Percentiles rank a stretch among this genome's conserved stretches.
These are phyloP conservation scores for Pharus latifolius DNA, from an alignment of 176 grass and related monocot species.

Conservation along the genomic window DNA sequence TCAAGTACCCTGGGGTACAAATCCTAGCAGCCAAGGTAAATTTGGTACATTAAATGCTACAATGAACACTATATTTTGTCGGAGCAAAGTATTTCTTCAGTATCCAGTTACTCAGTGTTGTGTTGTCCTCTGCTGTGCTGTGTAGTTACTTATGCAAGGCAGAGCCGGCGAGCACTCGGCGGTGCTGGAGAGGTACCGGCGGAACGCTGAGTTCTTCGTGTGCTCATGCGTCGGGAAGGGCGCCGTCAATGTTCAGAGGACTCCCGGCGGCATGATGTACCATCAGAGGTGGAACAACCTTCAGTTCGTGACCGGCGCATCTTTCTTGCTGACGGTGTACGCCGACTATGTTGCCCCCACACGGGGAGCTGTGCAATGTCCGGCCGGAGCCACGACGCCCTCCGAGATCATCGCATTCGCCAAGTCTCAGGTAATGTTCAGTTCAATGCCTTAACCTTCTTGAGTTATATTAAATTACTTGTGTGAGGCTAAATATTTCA, in stretches of 20 bases:
- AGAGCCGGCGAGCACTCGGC: slow-evolving; percentile 41
- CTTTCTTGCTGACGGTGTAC: slow-evolving; percentile 74
- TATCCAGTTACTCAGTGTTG: too few species aligned
- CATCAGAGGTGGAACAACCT: slow-evolving; percentile 96
- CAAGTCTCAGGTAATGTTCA: slow-evolving; percentile 42
- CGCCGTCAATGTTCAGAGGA: slow-evolving; percentile 45
- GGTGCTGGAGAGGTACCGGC: slow-evolving; percentile 55
- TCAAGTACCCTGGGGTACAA: slow-evolving; percentile 86
- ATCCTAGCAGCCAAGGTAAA: slow-evolving; percentile 68
- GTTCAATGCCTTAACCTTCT: too few species aligned
- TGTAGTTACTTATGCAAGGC: slow-evolving; percentile 59
- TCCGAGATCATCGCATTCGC: slow-evolving; percentile 63
- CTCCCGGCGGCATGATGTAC: slow-evolving; percentile 72
- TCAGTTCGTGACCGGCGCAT: slow-evolving; percentile 83
- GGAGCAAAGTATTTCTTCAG: too few species aligned
- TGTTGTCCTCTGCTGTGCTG: neutral
- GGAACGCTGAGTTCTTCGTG: slow-evolving; percentile 84
- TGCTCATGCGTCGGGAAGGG: slow-evolving; percentile 79
- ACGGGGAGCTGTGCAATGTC: slow-evolving; percentile 32
- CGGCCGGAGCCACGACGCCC: slow-evolving; percentile 22
- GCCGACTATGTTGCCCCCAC: slow-evolving; percentile 53
- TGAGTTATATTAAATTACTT: too few species aligned
- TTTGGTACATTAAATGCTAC: too few species aligned
- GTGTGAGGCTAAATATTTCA: too few species aligned
- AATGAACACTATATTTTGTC: neutral